Percentiles rank a stretch among this genome's conserved stretches.
phyloP scores from a whole-genome alignment of 2,329 filamentous ascomycete species.

The Coleophoma crateriformis region DNA sequence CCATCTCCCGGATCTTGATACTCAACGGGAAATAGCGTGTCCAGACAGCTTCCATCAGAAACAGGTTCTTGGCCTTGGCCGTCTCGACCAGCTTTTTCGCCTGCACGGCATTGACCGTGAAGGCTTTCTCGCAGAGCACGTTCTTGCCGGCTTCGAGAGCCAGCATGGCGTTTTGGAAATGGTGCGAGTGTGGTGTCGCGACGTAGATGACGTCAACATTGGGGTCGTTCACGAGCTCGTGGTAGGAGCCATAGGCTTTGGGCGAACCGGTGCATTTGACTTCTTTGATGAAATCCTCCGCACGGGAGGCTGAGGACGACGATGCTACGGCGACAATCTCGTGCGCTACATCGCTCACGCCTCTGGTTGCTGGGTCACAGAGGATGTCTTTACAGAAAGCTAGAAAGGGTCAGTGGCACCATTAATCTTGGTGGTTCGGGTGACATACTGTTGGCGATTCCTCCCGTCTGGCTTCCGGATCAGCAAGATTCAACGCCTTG shows the following conservation, averaged over 20 bases:
- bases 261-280: conserved; percentile 49
- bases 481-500: too few species aligned
- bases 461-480: conserved; percentile 18
- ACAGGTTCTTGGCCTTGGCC: conserved; percentile 53
- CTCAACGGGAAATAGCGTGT: conserved; percentile 65
- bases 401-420: conserved; percentile 11
- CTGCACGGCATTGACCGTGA: conserved; percentile 65
- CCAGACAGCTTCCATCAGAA: conserved; percentile 65
- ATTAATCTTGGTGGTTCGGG: too few species aligned
- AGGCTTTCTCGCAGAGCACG: conserved; percentile 67
- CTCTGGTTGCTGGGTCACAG: conserved; percentile 52
- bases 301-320: conserved; percentile 53
- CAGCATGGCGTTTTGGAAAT: conserved; percentile 65
- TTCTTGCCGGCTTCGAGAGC: conserved; percentile 61
- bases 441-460: conserved; percentile 27
- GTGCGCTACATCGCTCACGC: conserved; percentile 55
- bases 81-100: conserved; percentile 52
- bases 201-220: conserved; percentile 66
- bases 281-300: conserved; percentile 55
- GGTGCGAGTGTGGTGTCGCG: conserved; percentile 67
- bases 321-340: conserved; percentile 59
- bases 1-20: conserved; percentile 49
- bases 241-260: conserved; percentile 60
- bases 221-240: conserved; percentile 57
- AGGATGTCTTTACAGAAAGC: conserved; percentile 60